phyloP scores from a whole-genome alignment of 208 protist species.

The Leishmania mexicana region DNA sequence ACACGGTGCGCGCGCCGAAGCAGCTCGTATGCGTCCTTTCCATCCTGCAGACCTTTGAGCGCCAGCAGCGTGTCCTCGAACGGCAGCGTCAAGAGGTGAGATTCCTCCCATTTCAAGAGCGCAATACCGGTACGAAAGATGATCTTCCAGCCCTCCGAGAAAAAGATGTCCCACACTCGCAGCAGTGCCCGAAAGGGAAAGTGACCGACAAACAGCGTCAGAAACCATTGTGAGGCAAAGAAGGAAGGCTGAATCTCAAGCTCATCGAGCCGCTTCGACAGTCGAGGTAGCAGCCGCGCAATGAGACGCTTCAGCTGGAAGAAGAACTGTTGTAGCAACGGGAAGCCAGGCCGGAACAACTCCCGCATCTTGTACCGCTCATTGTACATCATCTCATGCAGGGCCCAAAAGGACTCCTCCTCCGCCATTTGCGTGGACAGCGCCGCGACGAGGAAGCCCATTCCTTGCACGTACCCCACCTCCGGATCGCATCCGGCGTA shows the following conservation, averaged over 20 bases:
- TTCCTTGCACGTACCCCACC: slow-evolving; percentile 95
- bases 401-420: slow-evolving; percentile 93
- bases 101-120: slow-evolving; percentile 90
- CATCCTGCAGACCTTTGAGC: slow-evolving; percentile 86
- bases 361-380: slow-evolving; percentile 85
- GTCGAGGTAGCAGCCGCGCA: slow-evolving; percentile 70
- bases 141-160: slow-evolving; percentile 94
- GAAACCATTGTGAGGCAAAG: slow-evolving; percentile 94
- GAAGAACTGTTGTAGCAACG: slow-evolving; percentile 90
- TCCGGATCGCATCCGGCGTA: slow-evolving; percentile 91
- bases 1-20: slow-evolving; percentile 72
- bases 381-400: slow-evolving; percentile 90
- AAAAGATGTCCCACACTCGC: slow-evolving; percentile 94
- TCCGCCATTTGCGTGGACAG: slow-evolving; percentile 91
- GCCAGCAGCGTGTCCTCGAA: slow-evolving; percentile 84
- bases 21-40: slow-evolving; percentile 79
- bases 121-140: slow-evolving; percentile 90
- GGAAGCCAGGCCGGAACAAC: slow-evolving; percentile 89
- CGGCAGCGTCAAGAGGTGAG: slow-evolving; percentile 60
- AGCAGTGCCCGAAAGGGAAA: slow-evolving; percentile 88
- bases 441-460: slow-evolving; percentile 91
- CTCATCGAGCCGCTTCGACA: slow-evolving; percentile 74
- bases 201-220: slow-evolving; percentile 92
- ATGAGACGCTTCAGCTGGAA: slow-evolving; percentile 87
- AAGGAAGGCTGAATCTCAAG: slow-evolving; percentile 81